Evolutionary conservation across 495 filamentous ascomycete species (phyloP).

Genomic region (Penicillium egyptiacum): DNA sequence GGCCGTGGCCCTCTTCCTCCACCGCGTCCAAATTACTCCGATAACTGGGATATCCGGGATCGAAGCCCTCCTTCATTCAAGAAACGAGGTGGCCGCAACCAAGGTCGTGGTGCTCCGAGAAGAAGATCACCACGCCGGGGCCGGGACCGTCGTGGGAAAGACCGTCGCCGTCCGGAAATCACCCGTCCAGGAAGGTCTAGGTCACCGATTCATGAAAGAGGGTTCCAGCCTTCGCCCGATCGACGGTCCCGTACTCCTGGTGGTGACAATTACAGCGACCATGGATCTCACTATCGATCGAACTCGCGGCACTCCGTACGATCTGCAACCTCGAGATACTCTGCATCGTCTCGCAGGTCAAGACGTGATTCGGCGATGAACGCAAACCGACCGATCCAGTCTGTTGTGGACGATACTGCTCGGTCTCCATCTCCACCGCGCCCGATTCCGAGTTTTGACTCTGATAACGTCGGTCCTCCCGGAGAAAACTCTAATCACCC

Average conservation of each 20-base stretch:
- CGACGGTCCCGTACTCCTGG: slow-evolving; percentile 32
- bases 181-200: slow-evolving; percentile 27
- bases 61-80: slow-evolving; percentile 30
- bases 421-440: slow-evolving; percentile 45
- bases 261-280: slow-evolving; percentile 32
- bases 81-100: slow-evolving; percentile 35
- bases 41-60: slow-evolving; percentile 34
- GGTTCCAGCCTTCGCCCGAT: slow-evolving; percentile 30
- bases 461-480: slow-evolving; percentile 26
- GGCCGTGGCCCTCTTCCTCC: slow-evolving; percentile 25
- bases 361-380: slow-evolving; percentile 33
- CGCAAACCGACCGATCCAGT: slow-evolving; percentile 30
- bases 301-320: slow-evolving; percentile 37
- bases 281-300: slow-evolving; percentile 36
- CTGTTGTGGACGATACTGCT: slow-evolving; percentile 24
- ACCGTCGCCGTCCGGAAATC: slow-evolving; percentile 27
- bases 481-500: slow-evolving; percentile 24
- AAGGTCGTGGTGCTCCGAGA: slow-evolving; percentile 35
- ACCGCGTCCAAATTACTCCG: slow-evolving; percentile 27
- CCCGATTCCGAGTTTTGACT: slow-evolving; percentile 36
- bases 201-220: slow-evolving; percentile 37
- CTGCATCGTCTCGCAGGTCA: slow-evolving; percentile 28
- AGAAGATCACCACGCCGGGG: slow-evolving; percentile 39
- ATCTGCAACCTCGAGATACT: slow-evolving; percentile 36
- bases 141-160: slow-evolving; percentile 38